Percentiles rank a stretch among this genome's conserved stretches.
Evolutionary conservation across 2,329 filamentous ascomycete genomes (phyloP).

Genomic region (Neophaeococcomyces aloes): DNA sequence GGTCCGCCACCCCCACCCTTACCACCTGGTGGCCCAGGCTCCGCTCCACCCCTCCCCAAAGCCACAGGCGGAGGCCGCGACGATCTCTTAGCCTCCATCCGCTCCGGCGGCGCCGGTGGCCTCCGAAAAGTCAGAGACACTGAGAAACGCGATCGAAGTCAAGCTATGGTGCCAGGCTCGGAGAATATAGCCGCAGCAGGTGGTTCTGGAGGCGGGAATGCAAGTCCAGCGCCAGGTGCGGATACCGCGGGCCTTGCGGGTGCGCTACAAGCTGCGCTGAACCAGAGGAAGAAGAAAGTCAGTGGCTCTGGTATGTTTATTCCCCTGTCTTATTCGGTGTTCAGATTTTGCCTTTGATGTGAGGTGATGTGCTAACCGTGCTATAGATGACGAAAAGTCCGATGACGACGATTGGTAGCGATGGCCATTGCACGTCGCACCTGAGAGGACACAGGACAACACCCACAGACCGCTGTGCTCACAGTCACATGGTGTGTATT

Average conservation of each 20-base stretch:
- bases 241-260: conserved; percentile 59
- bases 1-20: conserved; percentile 26
- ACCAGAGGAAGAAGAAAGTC: conserved; percentile 85
- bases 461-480: no score
- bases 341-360: not conserved
- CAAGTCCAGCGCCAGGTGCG: conserved; percentile 23
- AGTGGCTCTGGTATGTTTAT: conserved; percentile 75
- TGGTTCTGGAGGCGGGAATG: conserved; percentile 42
- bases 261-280: conserved; percentile 66
- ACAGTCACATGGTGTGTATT: no score
- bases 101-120: conserved; percentile 44
- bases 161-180: conserved; percentile 34
- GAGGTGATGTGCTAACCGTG: conserved; percentile 19
- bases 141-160: conserved; percentile 39
- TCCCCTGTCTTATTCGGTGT: not conserved
- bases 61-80: conserved; percentile 29
- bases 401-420: conserved; percentile 37
- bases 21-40: conserved; percentile 30
- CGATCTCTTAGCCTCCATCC: conserved; percentile 38
- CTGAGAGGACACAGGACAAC: no score
- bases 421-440: no score
- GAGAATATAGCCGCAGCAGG: conserved; percentile 44
- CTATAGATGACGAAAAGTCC: conserved; percentile 37
- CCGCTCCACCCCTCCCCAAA: conserved; percentile 36
- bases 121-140: conserved; percentile 37